Percentiles rank a stretch among this genome's conserved stretches.
Evolutionary conservation across 345 rosid genomes (phyloP).

Genomic region (Lumnitzera racemosa): DNA sequence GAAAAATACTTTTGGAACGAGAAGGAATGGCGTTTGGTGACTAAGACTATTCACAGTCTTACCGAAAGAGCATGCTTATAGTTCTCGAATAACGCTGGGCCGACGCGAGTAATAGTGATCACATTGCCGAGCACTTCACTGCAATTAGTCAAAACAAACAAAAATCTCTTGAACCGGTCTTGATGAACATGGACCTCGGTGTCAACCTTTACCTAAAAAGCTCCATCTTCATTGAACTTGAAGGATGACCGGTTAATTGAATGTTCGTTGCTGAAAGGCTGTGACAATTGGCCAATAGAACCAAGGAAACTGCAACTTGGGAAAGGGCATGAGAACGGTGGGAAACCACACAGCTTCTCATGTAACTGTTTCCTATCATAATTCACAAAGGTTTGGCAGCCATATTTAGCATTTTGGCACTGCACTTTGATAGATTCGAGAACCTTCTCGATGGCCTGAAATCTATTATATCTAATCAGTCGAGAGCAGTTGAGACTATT

Average conservation of each 20-base stretch:
- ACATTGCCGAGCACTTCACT: slow-evolving; percentile 10
- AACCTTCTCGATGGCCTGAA: slow-evolving; percentile 51
- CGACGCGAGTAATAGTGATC: slow-evolving; percentile 14
- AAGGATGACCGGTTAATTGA: slow-evolving; percentile 11
- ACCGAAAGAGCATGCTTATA: slow-evolving; percentile 14
- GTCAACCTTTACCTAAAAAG: not conserved
- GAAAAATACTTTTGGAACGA: slow-evolving; percentile 20
- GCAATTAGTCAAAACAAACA: slow-evolving; percentile 18
- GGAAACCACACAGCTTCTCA: slow-evolving; percentile 28
- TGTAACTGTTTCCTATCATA: slow-evolving; percentile 30
- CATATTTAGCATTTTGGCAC: slow-evolving; percentile 38
- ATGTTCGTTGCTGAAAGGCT: slow-evolving; percentile 35
- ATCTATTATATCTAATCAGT: slow-evolving; percentile 47
- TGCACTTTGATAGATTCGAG: slow-evolving; percentile 30
- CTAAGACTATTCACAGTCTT: not conserved
- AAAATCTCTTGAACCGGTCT: slow-evolving; percentile 8
- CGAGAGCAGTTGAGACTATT: too few species aligned
- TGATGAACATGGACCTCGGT: slow-evolving; percentile 10
- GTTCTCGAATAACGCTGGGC: slow-evolving; percentile 12
- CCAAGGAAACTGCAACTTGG: slow-evolving; percentile 30
- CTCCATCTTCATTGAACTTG: slow-evolving; percentile 2
- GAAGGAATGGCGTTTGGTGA: slow-evolving; percentile 10
- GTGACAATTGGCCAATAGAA: slow-evolving; percentile 24
- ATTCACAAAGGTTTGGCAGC: slow-evolving; percentile 26
- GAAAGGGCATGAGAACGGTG: slow-evolving; percentile 56